These are phyloP conservation scores for Coemansia sp. DNA, from an alignment of 192 early-diverging fungal genomes.

Conservation along the genomic window DNA sequence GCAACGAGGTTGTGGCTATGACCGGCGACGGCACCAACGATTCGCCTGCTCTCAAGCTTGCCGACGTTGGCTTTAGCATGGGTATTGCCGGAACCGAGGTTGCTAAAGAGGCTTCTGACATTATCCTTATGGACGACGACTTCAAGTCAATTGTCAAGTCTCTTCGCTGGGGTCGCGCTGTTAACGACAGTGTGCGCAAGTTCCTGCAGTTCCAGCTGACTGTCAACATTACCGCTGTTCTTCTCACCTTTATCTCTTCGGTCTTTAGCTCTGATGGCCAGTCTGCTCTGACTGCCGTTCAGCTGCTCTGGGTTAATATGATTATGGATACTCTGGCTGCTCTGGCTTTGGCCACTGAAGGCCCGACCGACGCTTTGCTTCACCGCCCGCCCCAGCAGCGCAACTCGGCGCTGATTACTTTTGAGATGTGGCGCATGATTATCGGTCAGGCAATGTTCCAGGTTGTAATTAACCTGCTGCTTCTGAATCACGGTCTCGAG, in stretches of 20 bases:
- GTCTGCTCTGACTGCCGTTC: conserved; percentile 82
- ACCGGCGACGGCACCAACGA: conserved; percentile 90
- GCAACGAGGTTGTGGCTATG: conserved; percentile 70
- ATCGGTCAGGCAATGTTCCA: conserved; percentile 89
- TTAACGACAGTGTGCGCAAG: conserved; percentile 83
- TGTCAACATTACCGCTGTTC: conserved; percentile 76
- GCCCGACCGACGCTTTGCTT: conserved; percentile 80
- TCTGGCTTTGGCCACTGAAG: conserved; percentile 88
- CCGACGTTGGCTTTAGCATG: conserved; percentile 93
- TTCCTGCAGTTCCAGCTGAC: conserved; percentile 86
- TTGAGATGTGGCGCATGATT: conserved; percentile 92
- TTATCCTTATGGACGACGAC: conserved; percentile 87
- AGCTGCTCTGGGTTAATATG: conserved; percentile 93
- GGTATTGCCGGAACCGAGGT: conserved; percentile 87
- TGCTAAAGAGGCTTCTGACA: conserved; percentile 79
- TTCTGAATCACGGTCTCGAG: conserved; percentile 57
- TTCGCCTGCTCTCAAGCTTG: conserved; percentile 81
- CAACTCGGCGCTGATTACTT: conserved; percentile 77
- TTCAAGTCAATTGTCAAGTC: conserved; percentile 81
- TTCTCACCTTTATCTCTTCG: conserved; percentile 67
- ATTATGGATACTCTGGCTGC: conserved; percentile 95
- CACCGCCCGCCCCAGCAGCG: conserved; percentile 72
- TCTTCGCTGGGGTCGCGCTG: conserved; percentile 76
- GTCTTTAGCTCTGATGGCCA: conserved; percentile 63
- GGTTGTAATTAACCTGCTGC: conserved; percentile 67